Evolutionary conservation across 805 yeast genomes (phyloP), one percentile per base, ranked within the genome.

Genomic region (Sugiyamaella americana): DNA sequence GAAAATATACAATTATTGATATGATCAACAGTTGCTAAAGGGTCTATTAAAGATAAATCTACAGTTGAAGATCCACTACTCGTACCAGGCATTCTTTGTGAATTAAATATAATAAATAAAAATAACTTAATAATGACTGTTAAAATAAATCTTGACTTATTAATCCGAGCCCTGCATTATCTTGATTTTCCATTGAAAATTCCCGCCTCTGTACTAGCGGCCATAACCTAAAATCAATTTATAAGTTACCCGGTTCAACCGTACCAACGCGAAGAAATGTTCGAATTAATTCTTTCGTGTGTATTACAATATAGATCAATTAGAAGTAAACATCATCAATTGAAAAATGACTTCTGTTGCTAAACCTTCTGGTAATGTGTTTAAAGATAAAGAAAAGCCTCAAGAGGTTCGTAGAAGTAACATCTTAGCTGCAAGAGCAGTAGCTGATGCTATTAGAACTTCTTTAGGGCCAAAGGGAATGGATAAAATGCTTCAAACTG

Each of bases 401-500:
- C 89, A 83, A 63, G 97, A 89, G 67, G 96, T 88, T 44, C 83
- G 97, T 53, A 80, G 78, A 66, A 79, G 89, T 45, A 88, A 88
- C 63, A 87, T 89, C 55, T 73, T 84, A 53, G 96, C 96, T 2
- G 97, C 96, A 4, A 74, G 91, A 58, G 95, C 96, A 4, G 96
- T 88, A 21, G 88, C 95, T 2, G 96, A 88, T 66, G 96, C 96
- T 41, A 86, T 88, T 58, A 78, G 96, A 66, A 89, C 97, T 4
- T 84, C 98, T 13, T 72, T 93, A 50, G 99, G 99, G 18, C 99
- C 99, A 47, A 91, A 88, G 67, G 99, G 99, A 51, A 93, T 93
- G 98, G 99, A 93, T 67, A 93, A 93, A 72, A 91, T 93, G 98
- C 69, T 69, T 70, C 87, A 87, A 68, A 89, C 98, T 17, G 83